Conservation (phyloP, 2,329 filamentous ascomycete genomes). For the Talaromyces atroroseus region DNA sequence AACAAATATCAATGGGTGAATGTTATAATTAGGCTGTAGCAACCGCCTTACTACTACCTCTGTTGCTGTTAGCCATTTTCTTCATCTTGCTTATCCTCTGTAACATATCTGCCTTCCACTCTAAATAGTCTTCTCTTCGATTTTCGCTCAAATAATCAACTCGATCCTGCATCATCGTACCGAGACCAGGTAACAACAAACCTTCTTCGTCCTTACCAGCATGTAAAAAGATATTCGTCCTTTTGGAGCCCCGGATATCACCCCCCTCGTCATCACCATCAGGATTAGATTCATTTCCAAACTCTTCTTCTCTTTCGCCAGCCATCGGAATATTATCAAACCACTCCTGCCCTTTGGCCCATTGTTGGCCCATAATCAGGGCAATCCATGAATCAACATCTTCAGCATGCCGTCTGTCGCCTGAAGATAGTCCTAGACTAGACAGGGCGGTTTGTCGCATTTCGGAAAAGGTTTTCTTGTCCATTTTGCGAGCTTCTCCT, state of each 20-base stretch:
- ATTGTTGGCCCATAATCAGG: constrained; percentile 46
- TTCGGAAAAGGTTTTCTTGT: constrained; percentile 38
- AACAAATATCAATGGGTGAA: background rate
- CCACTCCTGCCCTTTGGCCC: constrained; percentile 60
- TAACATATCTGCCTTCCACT: constrained; percentile 42
- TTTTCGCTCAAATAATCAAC: constrained; percentile 45
- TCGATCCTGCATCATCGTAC: constrained; percentile 48
- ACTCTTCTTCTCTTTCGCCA: constrained; percentile 30
- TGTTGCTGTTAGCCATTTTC: background rate
- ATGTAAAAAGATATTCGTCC: constrained; percentile 18
- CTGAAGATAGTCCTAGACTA: constrained; percentile 35
- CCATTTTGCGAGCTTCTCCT: constrained; percentile 25
- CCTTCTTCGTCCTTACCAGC: constrained; percentile 20
- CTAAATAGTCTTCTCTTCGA: constrained; percentile 34
- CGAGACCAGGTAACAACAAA: constrained; percentile 42
- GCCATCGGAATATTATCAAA: constrained; percentile 52
- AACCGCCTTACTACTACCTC: background rate
- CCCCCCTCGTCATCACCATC: constrained; percentile 28
- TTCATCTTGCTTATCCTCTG: constrained; percentile 31
- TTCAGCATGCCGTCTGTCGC: constrained; percentile 34
- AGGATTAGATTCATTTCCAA: constrained; percentile 22
- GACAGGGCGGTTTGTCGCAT: constrained; percentile 36
- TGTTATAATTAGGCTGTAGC: background rate
- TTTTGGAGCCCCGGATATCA: constrained; percentile 23
- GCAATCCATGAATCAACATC: constrained; percentile 60